phyloP scores from a whole-genome alignment of 169 alveolate genomes.

The Plasmodium knowlesi region DNA sequence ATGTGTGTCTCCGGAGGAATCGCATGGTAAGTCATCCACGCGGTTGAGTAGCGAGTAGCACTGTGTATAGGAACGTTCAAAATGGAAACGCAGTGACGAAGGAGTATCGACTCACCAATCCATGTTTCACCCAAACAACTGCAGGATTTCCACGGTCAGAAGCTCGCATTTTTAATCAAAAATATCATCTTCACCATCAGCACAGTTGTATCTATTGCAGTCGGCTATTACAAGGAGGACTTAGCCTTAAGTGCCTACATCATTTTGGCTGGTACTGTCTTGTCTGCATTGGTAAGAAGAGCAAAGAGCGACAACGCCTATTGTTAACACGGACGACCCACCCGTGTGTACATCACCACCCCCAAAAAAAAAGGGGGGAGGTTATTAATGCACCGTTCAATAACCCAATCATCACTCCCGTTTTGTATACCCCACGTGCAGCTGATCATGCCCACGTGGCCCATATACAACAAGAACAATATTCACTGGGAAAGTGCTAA shows the following conservation, averaged over 20 bases:
- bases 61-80: background rate
- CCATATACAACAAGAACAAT: constrained; percentile 41
- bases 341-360: background rate
- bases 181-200: constrained; percentile 41
- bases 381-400: background rate
- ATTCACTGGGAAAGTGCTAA: constrained; percentile 32
- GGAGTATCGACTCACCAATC: background rate
- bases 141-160: constrained; percentile 66
- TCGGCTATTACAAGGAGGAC: constrained; percentile 44
- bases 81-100: background rate
- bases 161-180: constrained; percentile 46
- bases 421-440: background rate
- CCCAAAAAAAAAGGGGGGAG: background rate
- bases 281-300: constrained; percentile 13
- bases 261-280: constrained; percentile 39
- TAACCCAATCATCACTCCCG: background rate
- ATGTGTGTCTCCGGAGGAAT: constrained; percentile 28
- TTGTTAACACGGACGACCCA: background rate
- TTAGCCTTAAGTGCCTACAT: constrained; percentile 59
- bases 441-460: constrained; percentile 70
- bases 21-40: constrained; percentile 26
- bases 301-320: background rate
- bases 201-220: constrained; percentile 23
- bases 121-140: background rate
- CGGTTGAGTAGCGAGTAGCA: background rate